phyloP scores from a whole-genome alignment of 805 yeast species.

The Cyberlindnera saturnus region DNA sequence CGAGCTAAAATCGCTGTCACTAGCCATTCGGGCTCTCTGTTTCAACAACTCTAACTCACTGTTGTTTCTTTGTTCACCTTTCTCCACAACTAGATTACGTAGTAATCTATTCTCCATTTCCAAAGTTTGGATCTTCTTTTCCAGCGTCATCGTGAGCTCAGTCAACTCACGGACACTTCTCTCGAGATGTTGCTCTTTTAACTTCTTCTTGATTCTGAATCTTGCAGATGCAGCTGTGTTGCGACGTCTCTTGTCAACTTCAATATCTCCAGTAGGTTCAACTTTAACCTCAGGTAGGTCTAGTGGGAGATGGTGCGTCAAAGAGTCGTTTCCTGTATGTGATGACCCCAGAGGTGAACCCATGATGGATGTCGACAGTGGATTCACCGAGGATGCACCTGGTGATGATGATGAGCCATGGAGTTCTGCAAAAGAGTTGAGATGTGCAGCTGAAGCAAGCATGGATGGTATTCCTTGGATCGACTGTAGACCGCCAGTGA shows the following conservation, averaged over 20 bases:
- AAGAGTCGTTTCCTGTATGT: conserved; percentile 1
- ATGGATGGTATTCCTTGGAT: too few relatives aligned
- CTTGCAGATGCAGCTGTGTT: conserved; percentile 95
- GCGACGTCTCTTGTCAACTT: conserved; percentile 71
- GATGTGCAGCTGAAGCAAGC: too few relatives aligned
- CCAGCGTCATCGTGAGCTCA: conserved; percentile 59
- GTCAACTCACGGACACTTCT: conserved; percentile 64
- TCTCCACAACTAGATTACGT: conserved; percentile 77
- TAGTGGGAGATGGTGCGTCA: neutral
- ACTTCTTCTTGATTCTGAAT: conserved; percentile 85
- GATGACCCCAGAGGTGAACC: too few relatives aligned
- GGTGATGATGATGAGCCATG: neutral
- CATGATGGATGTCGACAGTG: too few relatives aligned
- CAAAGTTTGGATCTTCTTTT: conserved; percentile 69
- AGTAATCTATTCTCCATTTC: conserved; percentile 91
- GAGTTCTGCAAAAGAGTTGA: neutral
- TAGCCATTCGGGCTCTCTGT: conserved; percentile 33
- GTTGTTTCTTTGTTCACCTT: conserved; percentile 49
- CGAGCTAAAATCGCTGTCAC: conserved; percentile 3
- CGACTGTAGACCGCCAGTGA: neutral
- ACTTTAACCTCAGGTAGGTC: conserved; percentile 8
- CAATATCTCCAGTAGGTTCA: conserved; percentile 28
- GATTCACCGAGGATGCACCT: too few relatives aligned
- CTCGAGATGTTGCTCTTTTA: conserved; percentile 90
- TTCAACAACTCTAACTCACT: conserved; percentile 48